Base-by-base conservation (phyloP, 768 basidiomycete genomes). In the Strobilomyces confusus region DNA sequence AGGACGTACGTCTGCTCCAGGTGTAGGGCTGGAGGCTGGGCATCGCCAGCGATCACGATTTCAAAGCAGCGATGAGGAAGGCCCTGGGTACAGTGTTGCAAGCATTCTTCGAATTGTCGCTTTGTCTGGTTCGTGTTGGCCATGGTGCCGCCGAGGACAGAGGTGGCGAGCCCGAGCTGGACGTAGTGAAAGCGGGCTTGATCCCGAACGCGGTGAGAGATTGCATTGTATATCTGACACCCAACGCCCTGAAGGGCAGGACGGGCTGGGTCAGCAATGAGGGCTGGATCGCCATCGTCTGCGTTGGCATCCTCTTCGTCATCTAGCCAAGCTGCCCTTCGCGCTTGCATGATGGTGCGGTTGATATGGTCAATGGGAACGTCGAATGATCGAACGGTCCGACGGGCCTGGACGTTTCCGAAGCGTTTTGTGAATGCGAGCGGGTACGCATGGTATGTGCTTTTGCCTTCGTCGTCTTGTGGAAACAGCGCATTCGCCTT, bases 341-440 rank as follows among this genome's bases (percentile, higher is more conserved):
- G 36, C 4, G 36, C 17, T n/a, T n/a, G 25, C 6, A 6, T 15
- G 25, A 15, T 1, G 25, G 5, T 1, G 7, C 4, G 14, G 3
- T 56, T 56, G 33, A 59, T 46, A 13, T 12, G 4, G 0, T 0
- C 1, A 0, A 58, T 15, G 4, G 49, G 29, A 0, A 0, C 0
- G 0, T 53, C 45, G 22, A 56, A 59, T 0, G 42, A 32, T 9
- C 1, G 0, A 2, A 5, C 7, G 0, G 13, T 47, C 0, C 34
- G 14, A 0, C 25, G 15, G 0, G 55, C 55, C n/a, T 59, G 58
- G 0, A 56, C 48, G 9, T 59, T 59, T 1, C 58, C 51, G 1
- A 19, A 44, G 0, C 3, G 7, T 4, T 46, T 48, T 0, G 52
- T 51, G 47, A 54, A 59, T 0, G 43, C 47, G 4, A 54, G 55